Evolutionary conservation across 306 rosid genomes (phyloP).

Genomic region (Malus orientalis): DNA sequence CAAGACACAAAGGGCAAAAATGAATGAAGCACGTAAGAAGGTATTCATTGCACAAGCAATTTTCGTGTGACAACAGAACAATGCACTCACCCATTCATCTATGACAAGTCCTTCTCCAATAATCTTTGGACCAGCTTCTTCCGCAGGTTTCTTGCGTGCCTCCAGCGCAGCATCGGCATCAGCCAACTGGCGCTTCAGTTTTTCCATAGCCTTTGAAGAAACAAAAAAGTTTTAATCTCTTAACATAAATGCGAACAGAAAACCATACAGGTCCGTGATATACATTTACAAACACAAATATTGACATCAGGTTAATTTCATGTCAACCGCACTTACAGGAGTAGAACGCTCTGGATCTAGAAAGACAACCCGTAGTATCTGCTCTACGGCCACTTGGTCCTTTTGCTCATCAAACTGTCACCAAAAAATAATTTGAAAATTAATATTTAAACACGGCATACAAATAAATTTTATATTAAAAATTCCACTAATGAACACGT

Average conservation of each 20-base stretch:
- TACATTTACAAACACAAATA: background rate
- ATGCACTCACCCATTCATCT: constrained; percentile 81
- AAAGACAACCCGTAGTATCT: constrained; percentile 79
- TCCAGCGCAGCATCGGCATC: constrained; percentile 80
- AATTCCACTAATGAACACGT: background rate
- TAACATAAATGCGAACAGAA: background rate
- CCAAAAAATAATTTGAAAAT: background rate
- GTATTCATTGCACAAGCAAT: background rate
- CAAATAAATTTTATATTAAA: too few relatives aligned
- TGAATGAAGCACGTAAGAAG: background rate
- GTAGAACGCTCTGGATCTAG: constrained; percentile 78
- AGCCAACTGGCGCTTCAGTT: constrained; percentile 66
- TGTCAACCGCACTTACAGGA: constrained; percentile 43
- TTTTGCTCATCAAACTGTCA: constrained; percentile 88
- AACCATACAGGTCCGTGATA: background rate
- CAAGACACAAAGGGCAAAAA: background rate
- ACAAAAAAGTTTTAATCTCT: background rate
- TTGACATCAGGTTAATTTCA: background rate
- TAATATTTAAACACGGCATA: background rate
- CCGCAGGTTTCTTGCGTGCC: constrained; percentile 68
- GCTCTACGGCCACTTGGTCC: constrained; percentile 83
- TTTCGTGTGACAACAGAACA: background rate
- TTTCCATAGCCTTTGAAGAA: constrained; percentile 49
- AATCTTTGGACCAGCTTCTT: constrained; percentile 64
- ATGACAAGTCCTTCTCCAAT: constrained; percentile 93